Percentiles rank a stretch among this genome's conserved stretches.
phyloP scores from a whole-genome alignment of 2,329 filamentous ascomycete species.

The Rosellinia necatrix region DNA sequence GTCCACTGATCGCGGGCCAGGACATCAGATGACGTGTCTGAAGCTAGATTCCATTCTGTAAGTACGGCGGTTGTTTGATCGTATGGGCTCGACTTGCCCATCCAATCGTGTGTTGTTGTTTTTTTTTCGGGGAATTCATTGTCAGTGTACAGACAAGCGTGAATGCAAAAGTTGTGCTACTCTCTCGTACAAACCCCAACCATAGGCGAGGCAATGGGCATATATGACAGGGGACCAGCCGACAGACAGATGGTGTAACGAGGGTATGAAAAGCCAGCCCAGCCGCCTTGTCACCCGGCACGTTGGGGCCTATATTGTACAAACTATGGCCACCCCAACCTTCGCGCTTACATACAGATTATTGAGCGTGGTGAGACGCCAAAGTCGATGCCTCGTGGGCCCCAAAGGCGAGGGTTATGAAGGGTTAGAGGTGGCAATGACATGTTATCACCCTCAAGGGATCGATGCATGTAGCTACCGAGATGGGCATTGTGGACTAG shows the following conservation, averaged over 20 bases:
- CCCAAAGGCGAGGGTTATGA: background rate
- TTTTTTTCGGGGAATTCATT: conserved; percentile 27
- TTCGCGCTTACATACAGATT: background rate
- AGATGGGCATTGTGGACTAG: background rate
- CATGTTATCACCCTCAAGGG: background rate
- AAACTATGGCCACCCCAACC: conserved; percentile 2
- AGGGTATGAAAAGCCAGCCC: background rate
- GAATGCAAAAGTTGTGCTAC: conserved; percentile 9
- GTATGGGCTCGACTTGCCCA: conserved; percentile 27
- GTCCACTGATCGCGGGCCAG: background rate
- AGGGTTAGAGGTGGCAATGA: background rate
- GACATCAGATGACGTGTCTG: conserved; percentile 40
- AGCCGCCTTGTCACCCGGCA: background rate
- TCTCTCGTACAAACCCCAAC: conserved; percentile 6
- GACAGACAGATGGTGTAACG: background rate
- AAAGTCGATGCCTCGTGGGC: background rate
- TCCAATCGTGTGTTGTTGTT: conserved; percentile 26
- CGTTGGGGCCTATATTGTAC: conserved; percentile 1
- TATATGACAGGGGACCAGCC: background rate
- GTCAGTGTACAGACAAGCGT: conserved; percentile 8
- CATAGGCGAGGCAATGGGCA: background rate
- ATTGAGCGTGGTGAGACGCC: background rate
- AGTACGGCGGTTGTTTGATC: conserved; percentile 14
- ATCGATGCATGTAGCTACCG: background rate
- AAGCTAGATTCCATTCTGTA: conserved; percentile 16